Conservation (phyloP, 2,329 filamentous ascomycete species). For the Pseudocercospora crystallina region DNA sequence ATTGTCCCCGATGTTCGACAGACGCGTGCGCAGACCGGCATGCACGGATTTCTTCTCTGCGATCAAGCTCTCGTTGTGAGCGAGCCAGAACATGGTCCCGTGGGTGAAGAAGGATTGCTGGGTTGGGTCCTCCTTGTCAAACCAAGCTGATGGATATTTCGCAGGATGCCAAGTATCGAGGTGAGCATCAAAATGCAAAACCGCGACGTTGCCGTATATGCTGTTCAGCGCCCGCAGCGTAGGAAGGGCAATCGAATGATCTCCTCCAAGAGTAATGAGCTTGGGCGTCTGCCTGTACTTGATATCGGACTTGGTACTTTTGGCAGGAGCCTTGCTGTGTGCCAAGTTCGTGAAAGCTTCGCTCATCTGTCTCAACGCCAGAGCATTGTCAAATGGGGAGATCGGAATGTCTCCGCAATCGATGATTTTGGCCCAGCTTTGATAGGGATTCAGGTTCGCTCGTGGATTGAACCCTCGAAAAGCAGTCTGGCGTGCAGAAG, state of each 20-base stretch:
- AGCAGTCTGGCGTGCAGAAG: constrained; percentile 75
- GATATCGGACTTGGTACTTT: constrained; percentile 39
- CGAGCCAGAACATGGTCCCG: constrained; percentile 89
- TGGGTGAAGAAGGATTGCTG: constrained; percentile 78
- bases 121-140: constrained; percentile 48
- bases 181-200: constrained; percentile 60
- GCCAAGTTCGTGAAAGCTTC: constrained; percentile 73
- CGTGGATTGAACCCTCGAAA: constrained; percentile 81
- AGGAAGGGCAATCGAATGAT: constrained; percentile 52
- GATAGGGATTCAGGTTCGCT: constrained; percentile 57
- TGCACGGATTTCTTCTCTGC: constrained; percentile 74
- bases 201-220: constrained; percentile 47
- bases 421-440: constrained; percentile 54
- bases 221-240: constrained; percentile 51
- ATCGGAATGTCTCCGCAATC: constrained; percentile 92
- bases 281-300: constrained; percentile 47
- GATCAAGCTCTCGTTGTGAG: constrained; percentile 76
- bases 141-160: constrained; percentile 78
- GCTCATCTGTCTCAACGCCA: constrained; percentile 82
- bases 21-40: constrained; percentile 75
- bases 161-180: constrained; percentile 83
- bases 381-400: constrained; percentile 79
- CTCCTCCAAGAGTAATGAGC: constrained; percentile 50
- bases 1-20: constrained; percentile 68
- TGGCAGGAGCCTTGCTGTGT: constrained; percentile 39